Evolutionary conservation across 176 grass and related monocot species (phyloP).

Genomic region (Elymus sibiricus): DNA sequence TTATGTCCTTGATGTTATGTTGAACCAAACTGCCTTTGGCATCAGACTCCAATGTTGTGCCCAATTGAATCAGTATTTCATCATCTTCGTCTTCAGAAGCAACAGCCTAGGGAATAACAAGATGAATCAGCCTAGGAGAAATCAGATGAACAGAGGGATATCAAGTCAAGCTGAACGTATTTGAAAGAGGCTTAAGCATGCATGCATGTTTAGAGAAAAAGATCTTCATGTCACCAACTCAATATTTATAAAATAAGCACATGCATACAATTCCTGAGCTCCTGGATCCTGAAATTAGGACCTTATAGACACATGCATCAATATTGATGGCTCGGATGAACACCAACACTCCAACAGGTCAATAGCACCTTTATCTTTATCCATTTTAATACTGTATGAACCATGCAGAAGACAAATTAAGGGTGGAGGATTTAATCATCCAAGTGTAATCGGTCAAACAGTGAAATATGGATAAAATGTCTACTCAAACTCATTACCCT

Average conservation of each 20-base stretch:
- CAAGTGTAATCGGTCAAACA: not conserved
- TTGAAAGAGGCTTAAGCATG: slow-evolving; percentile 4
- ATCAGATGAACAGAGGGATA: slow-evolving; percentile 6
- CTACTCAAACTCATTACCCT: not conserved
- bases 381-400: not conserved
- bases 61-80: slow-evolving; percentile 25
- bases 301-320: not conserved
- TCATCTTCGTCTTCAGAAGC: slow-evolving; percentile 27
- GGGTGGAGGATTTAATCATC: not conserved
- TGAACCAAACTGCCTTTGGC: slow-evolving; percentile 15
- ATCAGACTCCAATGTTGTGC: slow-evolving; percentile 12
- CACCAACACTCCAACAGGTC: not conserved
- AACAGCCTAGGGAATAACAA: slow-evolving; percentile 16
- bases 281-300: not conserved
- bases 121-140: slow-evolving; percentile 1
- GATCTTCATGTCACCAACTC: not conserved
- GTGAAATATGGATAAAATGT: not conserved
- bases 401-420: slow-evolving; percentile 4
- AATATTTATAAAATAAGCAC: slow-evolving; percentile 2
- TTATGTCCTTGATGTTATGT: slow-evolving; percentile 5
- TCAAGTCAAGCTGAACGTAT: not conserved
- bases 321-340: not conserved
- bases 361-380: slow-evolving; percentile 3
- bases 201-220: not conserved
- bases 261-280: not conserved